Conservation (phyloP, 768 basidiomycete species). For the Inosperma sp. region DNA sequence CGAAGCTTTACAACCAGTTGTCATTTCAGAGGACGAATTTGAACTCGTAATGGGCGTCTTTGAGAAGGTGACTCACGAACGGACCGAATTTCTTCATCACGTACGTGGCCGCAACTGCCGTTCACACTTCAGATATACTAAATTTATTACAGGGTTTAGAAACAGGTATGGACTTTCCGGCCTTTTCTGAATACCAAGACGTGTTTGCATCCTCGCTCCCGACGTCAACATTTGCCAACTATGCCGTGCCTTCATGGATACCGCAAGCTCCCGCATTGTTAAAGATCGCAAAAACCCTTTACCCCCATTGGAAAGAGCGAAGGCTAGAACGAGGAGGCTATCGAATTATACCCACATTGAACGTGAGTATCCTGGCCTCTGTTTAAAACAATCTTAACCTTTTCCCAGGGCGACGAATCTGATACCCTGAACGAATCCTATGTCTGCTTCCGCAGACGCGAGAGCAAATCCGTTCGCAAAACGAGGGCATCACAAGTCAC, state of each 20-base stretch:
- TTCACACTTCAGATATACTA: conserved; percentile 5
- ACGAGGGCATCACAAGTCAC: conserved; percentile 88
- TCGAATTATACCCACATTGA: conserved; percentile 80
- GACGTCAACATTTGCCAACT: conserved; percentile 64
- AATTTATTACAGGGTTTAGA: conserved; percentile 48
- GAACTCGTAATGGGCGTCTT: conserved; percentile 94
- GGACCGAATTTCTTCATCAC: conserved; percentile 84
- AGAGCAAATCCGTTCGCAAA: conserved; percentile 91
- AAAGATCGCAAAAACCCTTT: conserved; percentile 67
- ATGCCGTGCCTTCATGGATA: conserved; percentile 61
- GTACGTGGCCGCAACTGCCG: conserved; percentile 46
- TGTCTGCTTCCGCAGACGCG: conserved; percentile 93
- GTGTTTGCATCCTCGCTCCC: conserved; percentile 57
- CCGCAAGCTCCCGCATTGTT: conserved; percentile 59
- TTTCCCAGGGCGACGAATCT: conserved; percentile 73
- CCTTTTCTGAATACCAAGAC: conserved; percentile 69
- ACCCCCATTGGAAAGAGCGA: conserved; percentile 88
- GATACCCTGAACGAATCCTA: conserved; percentile 91
- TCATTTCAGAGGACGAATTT: conserved; percentile 86
- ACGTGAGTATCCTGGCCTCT: conserved; percentile 47
- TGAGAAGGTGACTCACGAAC: conserved; percentile 87
- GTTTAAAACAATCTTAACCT: conserved; percentile 3
- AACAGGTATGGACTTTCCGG: conserved; percentile 64
- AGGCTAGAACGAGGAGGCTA: conserved; percentile 76
- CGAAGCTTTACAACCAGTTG: conserved; percentile 56